Conservation (phyloP, 192 early-diverging fungal species). For the Backusella liffmaniae region DNA sequence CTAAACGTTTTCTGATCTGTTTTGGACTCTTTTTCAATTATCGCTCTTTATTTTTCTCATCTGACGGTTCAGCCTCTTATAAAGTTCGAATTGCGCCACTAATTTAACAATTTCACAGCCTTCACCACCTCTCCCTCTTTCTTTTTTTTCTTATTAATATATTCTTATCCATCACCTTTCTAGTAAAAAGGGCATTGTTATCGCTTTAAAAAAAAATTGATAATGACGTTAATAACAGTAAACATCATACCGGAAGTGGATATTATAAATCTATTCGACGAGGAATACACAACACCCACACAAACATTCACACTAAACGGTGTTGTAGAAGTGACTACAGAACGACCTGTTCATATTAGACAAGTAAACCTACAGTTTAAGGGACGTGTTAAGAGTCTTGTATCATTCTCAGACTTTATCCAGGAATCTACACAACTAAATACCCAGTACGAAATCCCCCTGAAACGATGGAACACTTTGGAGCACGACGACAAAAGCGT, state of each 20-base stretch:
- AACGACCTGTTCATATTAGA: background rate
- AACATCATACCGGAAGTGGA: slow-evolving; percentile 16
- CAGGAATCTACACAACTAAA: background rate
- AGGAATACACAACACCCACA: background rate
- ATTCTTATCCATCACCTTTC: too few species aligned
- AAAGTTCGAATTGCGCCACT: background rate
- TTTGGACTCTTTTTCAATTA: background rate
- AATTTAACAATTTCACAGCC: background rate
- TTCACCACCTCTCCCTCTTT: background rate
- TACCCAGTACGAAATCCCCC: background rate
- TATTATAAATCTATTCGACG: slow-evolving; percentile 1
- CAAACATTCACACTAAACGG: slow-evolving; percentile 6
- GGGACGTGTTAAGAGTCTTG: background rate
- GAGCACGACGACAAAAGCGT: background rate
- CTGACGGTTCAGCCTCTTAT: background rate
- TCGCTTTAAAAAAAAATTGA: background rate
- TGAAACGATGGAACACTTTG: background rate
- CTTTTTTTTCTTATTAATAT: background rate
- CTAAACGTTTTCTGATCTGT: background rate
- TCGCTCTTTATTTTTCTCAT: background rate
- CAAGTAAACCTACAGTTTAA: slow-evolving; percentile 3
- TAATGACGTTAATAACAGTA: background rate
- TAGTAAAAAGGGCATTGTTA: too few species aligned
- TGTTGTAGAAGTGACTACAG: background rate
- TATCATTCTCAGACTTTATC: background rate